A percentile compares a stretch with the other conserved stretches of the same genome.
Conservation (phyloP, 805 yeast genomes). For the Clavispora fructus region DNA sequence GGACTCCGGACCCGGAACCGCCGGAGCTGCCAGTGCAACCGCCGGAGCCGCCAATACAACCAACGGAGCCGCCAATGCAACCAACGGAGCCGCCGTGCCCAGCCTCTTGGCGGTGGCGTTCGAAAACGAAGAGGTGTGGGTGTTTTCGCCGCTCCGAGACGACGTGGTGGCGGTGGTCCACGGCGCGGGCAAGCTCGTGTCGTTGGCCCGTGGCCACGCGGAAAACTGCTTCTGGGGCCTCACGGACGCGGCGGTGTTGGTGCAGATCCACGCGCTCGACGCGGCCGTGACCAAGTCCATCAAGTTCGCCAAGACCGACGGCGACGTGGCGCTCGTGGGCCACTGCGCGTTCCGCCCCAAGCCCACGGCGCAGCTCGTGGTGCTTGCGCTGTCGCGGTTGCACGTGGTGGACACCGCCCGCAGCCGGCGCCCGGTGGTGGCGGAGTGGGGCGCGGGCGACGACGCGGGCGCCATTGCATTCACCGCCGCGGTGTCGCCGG, state of each 20-base stretch:
- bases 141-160: constrained; percentile 41
- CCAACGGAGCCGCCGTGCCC: constrained; percentile 1
- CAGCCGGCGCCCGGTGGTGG: constrained; percentile 20
- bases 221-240: constrained; percentile 21
- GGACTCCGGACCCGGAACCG: no score
- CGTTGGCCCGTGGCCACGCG: constrained; percentile 12
- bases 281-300: constrained; percentile 18
- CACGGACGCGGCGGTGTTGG: constrained; percentile 10
- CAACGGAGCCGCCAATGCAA: no score
- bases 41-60: no score
- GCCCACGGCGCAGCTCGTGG: constrained; percentile 9
- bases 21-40: neutral
- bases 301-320: constrained; percentile 16
- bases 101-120: constrained; percentile 27
- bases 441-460: constrained; percentile 20
- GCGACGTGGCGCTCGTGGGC: constrained; percentile 16
- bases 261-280: constrained; percentile 23
- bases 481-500: constrained; percentile 1
- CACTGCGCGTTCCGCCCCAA: constrained; percentile 15
- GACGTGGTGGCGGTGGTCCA: constrained; percentile 28
- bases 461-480: constrained; percentile 4
- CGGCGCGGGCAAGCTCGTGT: constrained; percentile 17
- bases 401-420: constrained; percentile 24
- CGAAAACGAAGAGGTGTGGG: constrained; percentile 33
- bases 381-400: constrained; percentile 25